Evolutionary conservation across 345 rosid species (phyloP).

Genomic region (Bruguiera gymnorhiza): DNA sequence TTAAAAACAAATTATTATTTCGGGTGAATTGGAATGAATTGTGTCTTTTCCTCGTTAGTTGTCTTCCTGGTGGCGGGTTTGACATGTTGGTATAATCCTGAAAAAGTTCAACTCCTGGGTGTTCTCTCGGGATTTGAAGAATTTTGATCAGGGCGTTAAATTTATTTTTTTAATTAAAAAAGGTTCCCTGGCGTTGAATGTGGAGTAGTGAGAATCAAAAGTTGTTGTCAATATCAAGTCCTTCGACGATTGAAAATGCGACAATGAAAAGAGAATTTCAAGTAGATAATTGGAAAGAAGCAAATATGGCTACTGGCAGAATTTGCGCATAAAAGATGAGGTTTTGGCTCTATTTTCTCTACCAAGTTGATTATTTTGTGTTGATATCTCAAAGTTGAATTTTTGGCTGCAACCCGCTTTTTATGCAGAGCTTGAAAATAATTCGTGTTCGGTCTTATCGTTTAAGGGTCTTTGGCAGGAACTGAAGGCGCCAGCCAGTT

Average conservation of each 20-base stretch:
- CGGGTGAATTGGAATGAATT: constrained; percentile 5
- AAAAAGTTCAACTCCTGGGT: not conserved
- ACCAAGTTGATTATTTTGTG: not conserved
- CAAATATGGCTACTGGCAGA: no score
- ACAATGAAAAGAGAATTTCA: no score
- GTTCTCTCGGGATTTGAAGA: not conserved
- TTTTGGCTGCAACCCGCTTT: constrained; percentile 2
- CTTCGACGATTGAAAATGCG: no score
- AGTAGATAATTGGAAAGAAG: no score
- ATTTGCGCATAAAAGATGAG: no score
- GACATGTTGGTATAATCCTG: not conserved
- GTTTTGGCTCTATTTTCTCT: no score
- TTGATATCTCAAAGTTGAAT: constrained; percentile 15
- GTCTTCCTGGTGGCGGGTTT: not conserved
- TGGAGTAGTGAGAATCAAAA: not conserved
- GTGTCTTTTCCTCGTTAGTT: not conserved
- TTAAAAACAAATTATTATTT: not conserved
- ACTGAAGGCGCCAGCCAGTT: constrained; percentile 18
- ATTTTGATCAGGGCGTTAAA: not conserved
- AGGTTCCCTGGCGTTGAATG: constrained; percentile 3
- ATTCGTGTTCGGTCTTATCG: constrained; percentile 26
- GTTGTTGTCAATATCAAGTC: not conserved
- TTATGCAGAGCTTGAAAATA: no score
- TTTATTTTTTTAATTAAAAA: not conserved
- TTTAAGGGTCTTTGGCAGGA: constrained; percentile 36